Evolutionary conservation across 371 early-diverging fungal species (phyloP).

Genomic region (Rhizopus arrhizus): DNA sequence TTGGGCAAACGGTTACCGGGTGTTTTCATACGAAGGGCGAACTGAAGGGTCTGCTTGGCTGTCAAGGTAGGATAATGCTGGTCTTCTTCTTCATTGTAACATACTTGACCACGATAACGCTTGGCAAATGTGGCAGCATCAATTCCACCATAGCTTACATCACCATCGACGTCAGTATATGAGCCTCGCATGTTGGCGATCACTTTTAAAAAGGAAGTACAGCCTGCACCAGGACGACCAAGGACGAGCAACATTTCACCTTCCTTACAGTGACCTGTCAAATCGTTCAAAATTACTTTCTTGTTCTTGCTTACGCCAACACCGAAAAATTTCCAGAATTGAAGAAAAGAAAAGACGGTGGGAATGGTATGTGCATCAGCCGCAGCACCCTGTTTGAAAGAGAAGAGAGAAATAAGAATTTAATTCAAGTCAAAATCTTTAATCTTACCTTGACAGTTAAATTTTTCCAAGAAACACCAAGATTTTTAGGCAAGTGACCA

Average conservation of each 20-base stretch:
- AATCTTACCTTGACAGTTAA: slow-evolving; percentile 38
- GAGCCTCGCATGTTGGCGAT: slow-evolving; percentile 55
- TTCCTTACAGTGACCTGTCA: slow-evolving; percentile 48
- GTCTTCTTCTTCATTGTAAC: slow-evolving; percentile 63
- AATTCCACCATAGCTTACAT: slow-evolving; percentile 53
- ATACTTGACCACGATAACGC: slow-evolving; percentile 52
- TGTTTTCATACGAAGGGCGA: slow-evolving; percentile 57
- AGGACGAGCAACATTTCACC: slow-evolving; percentile 67
- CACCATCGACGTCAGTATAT: slow-evolving; percentile 50
- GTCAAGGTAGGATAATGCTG: slow-evolving; percentile 59
- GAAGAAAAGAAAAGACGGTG: slow-evolving; percentile 20
- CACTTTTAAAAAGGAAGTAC: slow-evolving; percentile 57
- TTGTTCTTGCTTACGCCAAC: slow-evolving; percentile 24
- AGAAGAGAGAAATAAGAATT: background rate
- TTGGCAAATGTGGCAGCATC: slow-evolving; percentile 43
- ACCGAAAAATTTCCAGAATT: slow-evolving; percentile 24
- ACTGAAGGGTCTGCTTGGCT: slow-evolving; percentile 56
- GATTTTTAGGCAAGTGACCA: slow-evolving; percentile 45
- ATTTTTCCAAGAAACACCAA: slow-evolving; percentile 52
- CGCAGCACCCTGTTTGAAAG: slow-evolving; percentile 34
- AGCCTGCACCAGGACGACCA: slow-evolving; percentile 62
- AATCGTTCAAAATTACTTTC: slow-evolving; percentile 41
- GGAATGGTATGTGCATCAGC: slow-evolving; percentile 30
- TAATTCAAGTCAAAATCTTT: background rate
- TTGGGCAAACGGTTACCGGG: slow-evolving; percentile 50